Evolutionary conservation across 2,329 filamentous ascomycete genomes (phyloP).

Genomic region (Botrytis tulipae): DNA sequence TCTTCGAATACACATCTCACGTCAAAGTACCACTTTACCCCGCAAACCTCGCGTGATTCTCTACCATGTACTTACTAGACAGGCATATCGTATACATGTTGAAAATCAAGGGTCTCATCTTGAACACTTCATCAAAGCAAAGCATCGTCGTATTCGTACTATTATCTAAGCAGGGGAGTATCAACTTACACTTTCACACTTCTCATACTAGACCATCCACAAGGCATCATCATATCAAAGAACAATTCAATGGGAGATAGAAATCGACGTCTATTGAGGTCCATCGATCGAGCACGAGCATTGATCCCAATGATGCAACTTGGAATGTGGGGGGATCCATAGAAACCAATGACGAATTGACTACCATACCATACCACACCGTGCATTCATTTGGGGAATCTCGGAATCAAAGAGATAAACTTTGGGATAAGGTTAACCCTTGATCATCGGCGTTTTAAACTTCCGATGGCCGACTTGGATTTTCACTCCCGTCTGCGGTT

Average conservation of each 20-base stretch:
- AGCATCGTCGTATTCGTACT: not conserved
- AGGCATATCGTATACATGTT: not conserved
- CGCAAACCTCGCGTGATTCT: conserved; percentile 1
- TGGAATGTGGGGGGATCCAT: not conserved
- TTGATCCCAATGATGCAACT: not conserved
- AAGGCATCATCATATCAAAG: not conserved
- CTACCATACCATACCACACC: not conserved
- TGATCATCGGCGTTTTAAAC: not conserved
- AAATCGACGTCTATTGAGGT: not conserved
- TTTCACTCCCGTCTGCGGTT: not conserved
- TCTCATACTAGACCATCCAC: not conserved
- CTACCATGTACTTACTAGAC: not conserved
- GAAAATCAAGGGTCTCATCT: not conserved
- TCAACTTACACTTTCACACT: not conserved
- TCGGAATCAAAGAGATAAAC: not conserved
- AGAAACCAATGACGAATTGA: not conserved
- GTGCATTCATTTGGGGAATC: not conserved
- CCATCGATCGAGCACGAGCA: not conserved
- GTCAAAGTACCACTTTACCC: conserved; percentile 2
- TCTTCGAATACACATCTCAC: not conserved
- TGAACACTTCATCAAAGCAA: not conserved
- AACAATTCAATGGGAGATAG: not conserved
- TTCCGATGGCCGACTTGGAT: not conserved
- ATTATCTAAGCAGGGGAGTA: not conserved
- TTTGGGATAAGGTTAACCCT: not conserved